Percentiles rank a stretch among this genome's conserved stretches.
phyloP scores from a whole-genome alignment of 805 yeast species.

The Isabelozyma gotoi region DNA sequence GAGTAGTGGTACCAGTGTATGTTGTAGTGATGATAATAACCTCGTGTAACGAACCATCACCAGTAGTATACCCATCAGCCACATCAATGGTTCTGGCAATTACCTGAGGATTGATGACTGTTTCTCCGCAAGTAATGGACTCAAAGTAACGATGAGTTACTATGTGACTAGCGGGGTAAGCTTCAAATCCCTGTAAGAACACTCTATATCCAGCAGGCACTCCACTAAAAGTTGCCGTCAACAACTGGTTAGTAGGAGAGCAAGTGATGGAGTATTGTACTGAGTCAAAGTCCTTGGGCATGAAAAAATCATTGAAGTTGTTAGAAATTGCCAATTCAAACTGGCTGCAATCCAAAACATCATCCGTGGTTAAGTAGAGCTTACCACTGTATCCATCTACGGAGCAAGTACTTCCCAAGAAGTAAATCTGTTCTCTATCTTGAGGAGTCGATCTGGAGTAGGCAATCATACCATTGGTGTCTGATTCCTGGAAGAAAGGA shows the following conservation, averaged over 20 bases:
- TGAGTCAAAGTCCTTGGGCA: constrained; percentile 9
- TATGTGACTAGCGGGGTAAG: constrained; percentile 4
- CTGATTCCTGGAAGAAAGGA: constrained; percentile 8
- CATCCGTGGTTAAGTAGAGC: constrained; percentile 9
- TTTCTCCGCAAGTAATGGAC: constrained; percentile 9
- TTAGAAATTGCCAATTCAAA: constrained; percentile 8
- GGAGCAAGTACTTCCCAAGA: constrained; percentile 13
- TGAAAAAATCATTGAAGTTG: constrained; percentile 12
- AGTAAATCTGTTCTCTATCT: constrained; percentile 10
- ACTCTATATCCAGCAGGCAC: constrained; percentile 11
- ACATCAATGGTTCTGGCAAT: constrained; percentile 5
- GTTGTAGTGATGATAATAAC: neutral
- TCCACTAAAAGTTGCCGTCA: constrained; percentile 4
- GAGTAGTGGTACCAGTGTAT: neutral
- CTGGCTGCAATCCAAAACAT: constrained; percentile 10
- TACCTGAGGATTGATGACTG: constrained; percentile 3
- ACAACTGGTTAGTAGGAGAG: constrained; percentile 2
- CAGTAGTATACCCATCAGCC: constrained; percentile 4
- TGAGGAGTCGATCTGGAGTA: constrained; percentile 15
- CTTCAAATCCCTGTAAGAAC: constrained; percentile 12
- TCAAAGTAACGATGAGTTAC: constrained; percentile 9
- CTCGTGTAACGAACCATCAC: constrained; percentile 1
- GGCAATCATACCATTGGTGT: constrained; percentile 7
- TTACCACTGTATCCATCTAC: constrained; percentile 11
- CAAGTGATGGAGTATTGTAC: constrained; percentile 3